phyloP scores from a whole-genome alignment of 225 moss, liverwort and hornwort genomes.

The Bryoerythrophyllum caledonicum region DNA sequence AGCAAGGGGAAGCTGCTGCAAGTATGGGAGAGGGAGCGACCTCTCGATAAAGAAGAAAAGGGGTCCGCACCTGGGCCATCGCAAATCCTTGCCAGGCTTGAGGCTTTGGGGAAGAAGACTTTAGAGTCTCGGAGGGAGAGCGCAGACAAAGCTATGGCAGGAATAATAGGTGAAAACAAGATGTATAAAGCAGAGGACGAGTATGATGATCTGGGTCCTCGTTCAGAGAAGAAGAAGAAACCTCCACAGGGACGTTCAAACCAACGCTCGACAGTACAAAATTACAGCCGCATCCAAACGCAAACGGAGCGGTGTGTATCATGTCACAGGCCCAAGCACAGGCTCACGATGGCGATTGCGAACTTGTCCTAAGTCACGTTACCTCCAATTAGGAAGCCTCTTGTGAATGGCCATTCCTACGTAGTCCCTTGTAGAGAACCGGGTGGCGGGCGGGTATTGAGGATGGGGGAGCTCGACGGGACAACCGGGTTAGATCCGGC shows the following conservation, averaged over 20 bases:
- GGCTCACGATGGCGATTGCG: slow-evolving; percentile 92
- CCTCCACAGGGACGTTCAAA: slow-evolving; percentile 26
- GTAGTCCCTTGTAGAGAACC: no score
- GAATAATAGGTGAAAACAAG: slow-evolving; percentile 76
- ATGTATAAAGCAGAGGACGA: slow-evolving; percentile 70
- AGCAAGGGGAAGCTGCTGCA: slow-evolving; percentile 40
- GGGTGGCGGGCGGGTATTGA: no score
- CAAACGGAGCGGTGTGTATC: slow-evolving; percentile 76
- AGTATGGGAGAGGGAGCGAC: slow-evolving; percentile 29
- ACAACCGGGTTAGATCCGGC: no score
- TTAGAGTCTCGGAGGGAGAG: slow-evolving; percentile 60
- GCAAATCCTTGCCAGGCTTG: slow-evolving; percentile 53
- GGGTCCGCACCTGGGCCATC: slow-evolving; percentile 27
- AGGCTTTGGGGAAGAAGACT: slow-evolving; percentile 60
- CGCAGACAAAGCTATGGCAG: slow-evolving; percentile 74
- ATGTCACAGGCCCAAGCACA: slow-evolving; percentile 90
- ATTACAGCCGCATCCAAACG: slow-evolving; percentile 57
- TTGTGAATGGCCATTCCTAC: slow-evolving; percentile 86
- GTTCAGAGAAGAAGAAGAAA: slow-evolving; percentile 54
- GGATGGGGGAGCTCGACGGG: no score
- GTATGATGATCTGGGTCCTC: slow-evolving; percentile 69
- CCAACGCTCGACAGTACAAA: slow-evolving; percentile 46
- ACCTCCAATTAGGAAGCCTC: slow-evolving; percentile 67
- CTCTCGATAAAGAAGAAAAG: slow-evolving; percentile 28
- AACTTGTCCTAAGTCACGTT: slow-evolving; percentile 80